Percentiles rank a stretch among this genome's conserved stretches.
Evolutionary conservation across 2,329 filamentous ascomycete genomes (phyloP).

Genomic region (Cladosporium sphaerospermum): DNA sequence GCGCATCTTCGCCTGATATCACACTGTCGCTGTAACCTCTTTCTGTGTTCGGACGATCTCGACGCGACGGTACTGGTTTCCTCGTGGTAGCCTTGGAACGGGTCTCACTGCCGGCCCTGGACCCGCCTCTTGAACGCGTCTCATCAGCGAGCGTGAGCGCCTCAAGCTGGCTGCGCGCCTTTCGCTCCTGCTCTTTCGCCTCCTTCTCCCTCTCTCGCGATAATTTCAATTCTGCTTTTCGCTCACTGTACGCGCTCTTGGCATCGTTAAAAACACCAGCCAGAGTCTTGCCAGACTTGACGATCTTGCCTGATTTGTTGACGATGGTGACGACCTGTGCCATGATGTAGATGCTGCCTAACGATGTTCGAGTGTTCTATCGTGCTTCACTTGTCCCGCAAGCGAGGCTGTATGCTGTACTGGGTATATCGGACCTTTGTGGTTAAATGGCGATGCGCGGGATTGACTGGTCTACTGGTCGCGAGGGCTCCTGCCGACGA

Average conservation of each 20-base stretch:
- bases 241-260: conserved; percentile 78
- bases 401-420: not conserved
- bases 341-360: conserved; percentile 1
- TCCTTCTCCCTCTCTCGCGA: conserved; percentile 56
- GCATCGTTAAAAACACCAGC: conserved; percentile 89
- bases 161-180: conserved; percentile 54
- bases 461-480: conserved; percentile 1
- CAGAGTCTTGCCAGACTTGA: conserved; percentile 84
- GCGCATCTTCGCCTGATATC: conserved; percentile 34
- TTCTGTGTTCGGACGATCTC: conserved; percentile 33
- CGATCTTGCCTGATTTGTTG: conserved; percentile 85
- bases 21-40: conserved; percentile 42
- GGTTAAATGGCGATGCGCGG: not conserved
- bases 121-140: conserved; percentile 20
- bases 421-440: not conserved
- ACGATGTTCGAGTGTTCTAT: not conserved
- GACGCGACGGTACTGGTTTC: conserved; percentile 21
- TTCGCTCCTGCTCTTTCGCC: conserved; percentile 38
- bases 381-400: conserved; percentile 7
- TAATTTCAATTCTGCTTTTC: conserved; percentile 73
- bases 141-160: conserved; percentile 41
- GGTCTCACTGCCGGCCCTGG: conserved; percentile 22
- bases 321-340: conserved; percentile 78
- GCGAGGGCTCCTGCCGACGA: not conserved
- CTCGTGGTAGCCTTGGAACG: conserved; percentile 16